Evolutionary conservation across 2,329 filamentous ascomycete genomes (phyloP).

Genomic region (Ophiocordyceps robertsii): DNA sequence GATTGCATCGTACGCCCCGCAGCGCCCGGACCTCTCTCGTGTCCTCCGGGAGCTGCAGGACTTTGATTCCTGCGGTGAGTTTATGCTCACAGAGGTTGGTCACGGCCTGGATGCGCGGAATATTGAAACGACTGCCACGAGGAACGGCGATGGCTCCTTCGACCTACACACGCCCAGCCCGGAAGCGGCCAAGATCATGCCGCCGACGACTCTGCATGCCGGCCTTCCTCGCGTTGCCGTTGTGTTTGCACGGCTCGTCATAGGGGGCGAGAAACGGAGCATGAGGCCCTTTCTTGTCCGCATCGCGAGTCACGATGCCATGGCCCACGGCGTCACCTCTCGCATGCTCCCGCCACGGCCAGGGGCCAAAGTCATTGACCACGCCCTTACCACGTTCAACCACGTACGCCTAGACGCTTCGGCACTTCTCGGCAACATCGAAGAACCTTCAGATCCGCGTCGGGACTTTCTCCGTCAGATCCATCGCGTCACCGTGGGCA

Average conservation of each 20-base stretch:
- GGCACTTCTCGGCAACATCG: slow-evolving; percentile 14
- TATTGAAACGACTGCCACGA: slow-evolving; percentile 22
- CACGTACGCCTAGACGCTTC: slow-evolving; percentile 13
- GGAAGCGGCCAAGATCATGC: slow-evolving; percentile 17
- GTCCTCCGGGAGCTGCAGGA: slow-evolving; percentile 7
- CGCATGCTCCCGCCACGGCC: slow-evolving; percentile 11
- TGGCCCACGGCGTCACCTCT: slow-evolving; percentile 15
- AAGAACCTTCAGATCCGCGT: slow-evolving; percentile 7
- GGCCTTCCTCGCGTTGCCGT: slow-evolving; percentile 15
- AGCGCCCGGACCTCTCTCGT: slow-evolving; percentile 6
- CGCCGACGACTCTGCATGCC: slow-evolving; percentile 10
- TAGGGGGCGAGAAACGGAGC: slow-evolving; percentile 10
- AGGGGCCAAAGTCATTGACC: slow-evolving; percentile 15
- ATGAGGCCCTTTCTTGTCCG: slow-evolving; percentile 17
- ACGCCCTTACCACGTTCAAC: slow-evolving; percentile 19
- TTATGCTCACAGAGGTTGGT: slow-evolving; percentile 24
- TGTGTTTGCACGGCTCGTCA: slow-evolving; percentile 18
- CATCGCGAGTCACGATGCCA: slow-evolving; percentile 10
- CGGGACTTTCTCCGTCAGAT: slow-evolving; percentile 14
- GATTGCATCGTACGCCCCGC: slow-evolving; percentile 1
- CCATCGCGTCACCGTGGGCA: slow-evolving; percentile 11
- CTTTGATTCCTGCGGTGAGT: slow-evolving; percentile 16
- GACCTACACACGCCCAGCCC: slow-evolving; percentile 17
- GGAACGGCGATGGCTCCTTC: slow-evolving; percentile 17
- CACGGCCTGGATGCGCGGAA: slow-evolving; percentile 25